Evolutionary conservation across 225 moss, liverwort and hornwort genomes (phyloP), one percentile per base, ranked within the genome.

Genomic region (Sphagnum contortum): DNA sequence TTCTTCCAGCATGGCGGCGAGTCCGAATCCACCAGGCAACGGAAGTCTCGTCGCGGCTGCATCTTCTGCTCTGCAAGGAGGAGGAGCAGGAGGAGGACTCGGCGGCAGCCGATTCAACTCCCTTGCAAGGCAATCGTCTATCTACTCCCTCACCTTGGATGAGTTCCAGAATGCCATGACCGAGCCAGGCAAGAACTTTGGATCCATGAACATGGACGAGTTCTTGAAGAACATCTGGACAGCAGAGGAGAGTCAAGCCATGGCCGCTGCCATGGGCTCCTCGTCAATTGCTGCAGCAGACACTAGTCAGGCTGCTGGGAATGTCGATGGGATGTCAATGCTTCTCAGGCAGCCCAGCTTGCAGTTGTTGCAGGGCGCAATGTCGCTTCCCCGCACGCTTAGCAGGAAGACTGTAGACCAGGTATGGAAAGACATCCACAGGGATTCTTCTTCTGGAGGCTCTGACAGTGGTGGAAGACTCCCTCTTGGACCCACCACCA

Each of bases 131-230:
- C 92, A 92, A 81, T 71, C 83, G 0, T 92, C 92, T 2, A 96
- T 96, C 29, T 96, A 85, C 57, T 90, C 95, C 0, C 83, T 96
- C 7, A 96, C 95, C 0, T 68, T 96, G 8, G 95, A 92, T 46
- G 90, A 96, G 63, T 90, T 96, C 55, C 88, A 96, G 69, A 85
- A 76, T 57, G 81, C 79, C 4, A 76, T 92, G 2, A 68, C 81
- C 0, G 92, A 96, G 68, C 87, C 91, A 1, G 88, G 86, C 6
- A 92, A 80, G 83, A 87, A 80, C 60, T 87, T 96, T 59, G 95
- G 95, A 4, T 96, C 95, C 0, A 90, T 96, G 92, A 96, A 96
- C 54, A 96, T 96, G 92, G 92, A 92, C 60, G 92, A 96, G 44
- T 96, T 96, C 64, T 62, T 96, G 57, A 96, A 87, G 68, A 92